phyloP scores from a whole-genome alignment of 805 yeast species.

The Tetrapisispora fleetii region DNA sequence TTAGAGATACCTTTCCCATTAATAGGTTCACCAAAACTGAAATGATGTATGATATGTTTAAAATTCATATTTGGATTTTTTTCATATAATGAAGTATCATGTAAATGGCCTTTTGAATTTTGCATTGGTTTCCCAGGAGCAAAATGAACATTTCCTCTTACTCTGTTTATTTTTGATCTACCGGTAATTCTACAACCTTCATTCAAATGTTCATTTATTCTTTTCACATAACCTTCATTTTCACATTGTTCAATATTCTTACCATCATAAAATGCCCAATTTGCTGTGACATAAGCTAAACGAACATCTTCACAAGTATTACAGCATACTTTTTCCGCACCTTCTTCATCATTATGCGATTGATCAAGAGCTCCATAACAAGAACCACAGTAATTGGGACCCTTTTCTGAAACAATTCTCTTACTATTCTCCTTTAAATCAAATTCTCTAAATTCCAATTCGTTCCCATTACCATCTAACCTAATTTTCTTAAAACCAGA shows the following conservation, averaged over 20 bases:
- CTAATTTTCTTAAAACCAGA: slow-evolving; percentile 65
- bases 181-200: slow-evolving; percentile 92
- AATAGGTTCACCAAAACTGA: slow-evolving; percentile 58
- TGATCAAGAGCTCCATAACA: slow-evolving; percentile 82
- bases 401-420: slow-evolving; percentile 31
- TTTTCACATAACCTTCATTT: slow-evolving; percentile 67
- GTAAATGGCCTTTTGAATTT: slow-evolving; percentile 50
- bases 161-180: slow-evolving; percentile 65
- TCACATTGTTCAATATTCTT: slow-evolving; percentile 83
- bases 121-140: slow-evolving; percentile 87
- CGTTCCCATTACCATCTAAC: slow-evolving; percentile 42
- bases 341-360: slow-evolving; percentile 52
- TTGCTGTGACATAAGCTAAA: slow-evolving; percentile 64
- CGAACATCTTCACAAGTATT: slow-evolving; percentile 76
- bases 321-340: slow-evolving; percentile 54
- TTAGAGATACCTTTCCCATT: not conserved
- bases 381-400: slow-evolving; percentile 66
- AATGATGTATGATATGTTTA: slow-evolving; percentile 67
- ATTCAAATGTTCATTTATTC: slow-evolving; percentile 44
- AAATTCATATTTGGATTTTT: slow-evolving; percentile 57
- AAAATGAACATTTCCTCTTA: slow-evolving; percentile 86
- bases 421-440: slow-evolving; percentile 31
- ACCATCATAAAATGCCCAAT: slow-evolving; percentile 92
- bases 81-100: slow-evolving; percentile 69
- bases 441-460: slow-evolving; percentile 29